Evolutionary conservation across 2,329 filamentous ascomycete species (phyloP), one percentile per base, ranked within the genome.

Genomic region (Colletotrichum spinosum): DNA sequence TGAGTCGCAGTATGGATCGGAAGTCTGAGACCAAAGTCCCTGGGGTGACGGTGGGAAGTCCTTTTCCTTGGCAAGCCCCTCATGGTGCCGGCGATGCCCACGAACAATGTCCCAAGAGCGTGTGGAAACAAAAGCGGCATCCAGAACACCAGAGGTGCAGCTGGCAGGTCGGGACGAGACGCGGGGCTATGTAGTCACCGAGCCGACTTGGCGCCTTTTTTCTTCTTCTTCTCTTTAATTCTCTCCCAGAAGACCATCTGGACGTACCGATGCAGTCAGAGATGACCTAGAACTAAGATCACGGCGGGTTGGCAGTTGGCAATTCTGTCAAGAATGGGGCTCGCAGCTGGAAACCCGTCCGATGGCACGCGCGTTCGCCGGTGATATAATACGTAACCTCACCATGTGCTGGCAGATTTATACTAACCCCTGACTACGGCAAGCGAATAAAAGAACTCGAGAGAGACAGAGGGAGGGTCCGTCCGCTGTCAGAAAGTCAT

Each of bases 311-410:
- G 46, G 33, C 3, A 42, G 17, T n/a, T 45, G 48, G 35, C 52
- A 25, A 37, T 13, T 34, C 15, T 38, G 45, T 41, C 34, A 6
- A 42, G 25, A 15, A 58, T 58, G 2, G 38, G 55, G 55, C 15
- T 37, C 42, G 38, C 41, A 62, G 53, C 15, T 17, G 52, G 52
- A 42, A 56, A 52, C 17, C 38, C n/a, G 8, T 46, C 52, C 62
- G 46, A 35, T 25, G 25, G 25, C 25, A 25, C 25, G 25, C 25
- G 25, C 51, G 8, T 39, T 34, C 42, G 45, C 45, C 25, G 25
- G 25, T 25, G 25, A 25, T 25, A 25, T 25, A 25, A 25, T 5
- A 25, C 25, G 25, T 25, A 25, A 25, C 25, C 25, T 25, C 25
- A 25, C 25, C 25, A 25, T 4, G 25, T 25, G 25, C 4, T 25